Evolutionary conservation across 208 protist genomes (phyloP).

Genomic region (Herpetomonas samuelpessoai): DNA sequence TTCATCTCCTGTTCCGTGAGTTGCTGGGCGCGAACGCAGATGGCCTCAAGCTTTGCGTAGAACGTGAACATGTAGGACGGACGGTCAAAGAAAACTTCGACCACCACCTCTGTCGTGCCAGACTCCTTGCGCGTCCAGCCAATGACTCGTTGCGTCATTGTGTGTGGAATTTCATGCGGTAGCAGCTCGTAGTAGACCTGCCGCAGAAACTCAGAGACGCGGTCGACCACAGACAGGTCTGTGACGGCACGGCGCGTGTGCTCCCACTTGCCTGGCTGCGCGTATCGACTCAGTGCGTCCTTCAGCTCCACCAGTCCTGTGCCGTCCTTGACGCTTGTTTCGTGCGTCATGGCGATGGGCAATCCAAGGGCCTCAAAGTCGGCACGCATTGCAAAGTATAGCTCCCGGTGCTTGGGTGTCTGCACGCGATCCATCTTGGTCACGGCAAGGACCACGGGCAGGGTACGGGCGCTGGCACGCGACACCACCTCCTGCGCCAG

Average conservation of each 20-base stretch:
- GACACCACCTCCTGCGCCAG: constrained; percentile 67
- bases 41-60: constrained; percentile 81
- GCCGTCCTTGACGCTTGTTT: constrained; percentile 85
- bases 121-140: constrained; percentile 85
- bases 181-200: constrained; percentile 84
- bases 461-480: constrained; percentile 63
- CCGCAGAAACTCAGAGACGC: constrained; percentile 76
- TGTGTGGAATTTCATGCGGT: constrained; percentile 85
- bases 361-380: constrained; percentile 78
- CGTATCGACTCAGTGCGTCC: constrained; percentile 80
- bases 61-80: constrained; percentile 92
- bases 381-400: constrained; percentile 87
- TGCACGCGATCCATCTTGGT: constrained; percentile 92
- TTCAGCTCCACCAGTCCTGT: constrained; percentile 87
- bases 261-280: constrained; percentile 67
- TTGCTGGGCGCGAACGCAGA: constrained; percentile 69
- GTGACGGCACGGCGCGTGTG: constrained; percentile 65
- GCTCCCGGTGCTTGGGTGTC: constrained; percentile 78
- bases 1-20: constrained; percentile 61
- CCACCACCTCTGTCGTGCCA: constrained; percentile 81
- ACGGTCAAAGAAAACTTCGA: constrained; percentile 88
- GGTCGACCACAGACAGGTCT: constrained; percentile 61
- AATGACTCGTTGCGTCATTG: constrained; percentile 79
- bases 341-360: constrained; percentile 55
- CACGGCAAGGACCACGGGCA: constrained; percentile 79